These are phyloP conservation scores for Ophiosphaerella herpotricha DNA, from an alignment of 2,329 filamentous ascomycete genomes.

Conservation along the genomic window DNA sequence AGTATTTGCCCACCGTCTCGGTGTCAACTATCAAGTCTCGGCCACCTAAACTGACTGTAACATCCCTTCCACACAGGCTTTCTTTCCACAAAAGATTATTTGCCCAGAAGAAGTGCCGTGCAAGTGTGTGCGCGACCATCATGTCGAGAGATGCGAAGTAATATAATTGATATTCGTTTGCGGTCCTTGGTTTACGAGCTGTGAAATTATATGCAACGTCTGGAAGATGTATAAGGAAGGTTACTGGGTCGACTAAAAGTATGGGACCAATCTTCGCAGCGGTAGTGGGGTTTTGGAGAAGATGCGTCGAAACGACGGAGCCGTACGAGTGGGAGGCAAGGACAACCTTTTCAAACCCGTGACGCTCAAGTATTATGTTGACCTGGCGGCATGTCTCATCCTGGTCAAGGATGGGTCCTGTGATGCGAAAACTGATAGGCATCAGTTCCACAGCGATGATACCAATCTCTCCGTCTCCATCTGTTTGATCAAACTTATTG, in stretches of 20 bases:
- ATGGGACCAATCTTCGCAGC: slow-evolving; percentile 54
- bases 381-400: slow-evolving; percentile 63
- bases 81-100: slow-evolving; percentile 74
- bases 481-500: slow-evolving; percentile 38
- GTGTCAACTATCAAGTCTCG: slow-evolving; percentile 70
- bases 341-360: slow-evolving; percentile 63
- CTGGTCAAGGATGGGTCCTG: slow-evolving; percentile 56
- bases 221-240: slow-evolving; percentile 69
- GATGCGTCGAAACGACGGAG: slow-evolving; percentile 65
- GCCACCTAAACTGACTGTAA: slow-evolving; percentile 64
- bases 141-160: slow-evolving; percentile 73
- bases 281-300: slow-evolving; percentile 58
- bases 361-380: slow-evolving; percentile 59
- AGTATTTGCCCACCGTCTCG: slow-evolving; percentile 61
- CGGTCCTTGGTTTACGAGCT: slow-evolving; percentile 40
- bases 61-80: slow-evolving; percentile 56
- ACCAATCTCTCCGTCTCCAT: slow-evolving; percentile 57
- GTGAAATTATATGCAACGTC: slow-evolving; percentile 73
- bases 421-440: slow-evolving; percentile 67
- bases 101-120: slow-evolving; percentile 72
- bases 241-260: slow-evolving; percentile 66
- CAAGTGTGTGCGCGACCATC: slow-evolving; percentile 67
- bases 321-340: slow-evolving; percentile 68
- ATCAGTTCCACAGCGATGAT: slow-evolving; percentile 70
- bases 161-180: slow-evolving; percentile 73